Conservation (phyloP, 768 basidiomycete genomes). For the Leccinum ochraceum region DNA sequence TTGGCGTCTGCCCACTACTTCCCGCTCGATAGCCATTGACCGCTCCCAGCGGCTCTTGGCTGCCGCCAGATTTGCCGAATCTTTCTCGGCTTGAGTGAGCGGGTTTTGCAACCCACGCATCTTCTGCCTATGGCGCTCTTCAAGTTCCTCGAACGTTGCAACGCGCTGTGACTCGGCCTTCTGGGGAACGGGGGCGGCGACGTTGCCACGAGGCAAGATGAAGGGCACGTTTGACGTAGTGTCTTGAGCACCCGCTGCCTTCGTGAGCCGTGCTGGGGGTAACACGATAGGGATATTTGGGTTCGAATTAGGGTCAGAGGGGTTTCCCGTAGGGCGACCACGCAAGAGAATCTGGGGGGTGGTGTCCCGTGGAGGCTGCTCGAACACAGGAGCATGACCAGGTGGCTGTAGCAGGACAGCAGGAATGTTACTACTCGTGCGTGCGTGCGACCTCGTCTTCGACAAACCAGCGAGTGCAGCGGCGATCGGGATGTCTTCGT, state of each 20-base stretch:
- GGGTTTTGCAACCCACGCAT: constrained; percentile 82
- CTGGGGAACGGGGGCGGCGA: constrained; percentile 46
- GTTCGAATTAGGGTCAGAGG: constrained; percentile 21
- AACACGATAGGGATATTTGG: constrained; percentile 33
- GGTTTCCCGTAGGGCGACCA: constrained; percentile 18
- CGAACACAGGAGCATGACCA: constrained; percentile 31
- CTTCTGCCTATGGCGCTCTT: constrained; percentile 83
- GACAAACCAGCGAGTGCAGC: constrained; percentile 15
- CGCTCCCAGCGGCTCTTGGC: constrained; percentile 84
- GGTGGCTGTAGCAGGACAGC: constrained; percentile 32
- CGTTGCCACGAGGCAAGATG: constrained; percentile 47
- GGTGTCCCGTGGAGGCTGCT: constrained; percentile 21
- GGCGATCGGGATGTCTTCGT: constrained; percentile 37
- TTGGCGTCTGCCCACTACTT: constrained; percentile 70
- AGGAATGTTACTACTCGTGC: constrained; percentile 26
- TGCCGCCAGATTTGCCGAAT: constrained; percentile 72
- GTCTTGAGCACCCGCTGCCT: constrained; percentile 34
- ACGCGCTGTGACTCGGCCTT: constrained; percentile 52
- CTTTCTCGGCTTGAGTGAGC: constrained; percentile 76
- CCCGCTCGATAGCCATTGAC: constrained; percentile 70
- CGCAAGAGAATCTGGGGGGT: constrained; percentile 28
- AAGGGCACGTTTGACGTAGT: constrained; percentile 40
- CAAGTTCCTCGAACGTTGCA: constrained; percentile 85
- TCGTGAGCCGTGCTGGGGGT: constrained; percentile 35
- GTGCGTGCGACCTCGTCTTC: constrained; percentile 18